Evolutionary conservation across 1,139 yeast species (phyloP).

Genomic region (Suhomyces kunorum): DNA sequence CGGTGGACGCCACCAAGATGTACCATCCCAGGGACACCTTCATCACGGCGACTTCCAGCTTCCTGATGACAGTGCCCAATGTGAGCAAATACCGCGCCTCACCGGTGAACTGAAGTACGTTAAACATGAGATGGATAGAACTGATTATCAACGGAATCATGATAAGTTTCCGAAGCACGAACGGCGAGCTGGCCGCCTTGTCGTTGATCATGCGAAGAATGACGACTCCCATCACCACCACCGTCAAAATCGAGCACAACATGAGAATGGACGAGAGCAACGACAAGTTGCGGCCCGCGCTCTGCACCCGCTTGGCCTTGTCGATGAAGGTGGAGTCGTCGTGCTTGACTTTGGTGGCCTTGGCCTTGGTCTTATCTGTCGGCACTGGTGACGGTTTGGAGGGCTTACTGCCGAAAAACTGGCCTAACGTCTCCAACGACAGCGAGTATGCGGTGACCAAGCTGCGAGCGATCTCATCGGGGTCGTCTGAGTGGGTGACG

Average conservation of each 20-base stretch:
- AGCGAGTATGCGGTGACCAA: conserved; percentile 11
- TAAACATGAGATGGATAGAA: conserved; percentile 4
- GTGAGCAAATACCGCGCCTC: conserved; percentile 5
- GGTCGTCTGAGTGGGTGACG: conserved; percentile 39
- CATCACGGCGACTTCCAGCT: conserved; percentile 3
- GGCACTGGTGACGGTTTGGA: not conserved
- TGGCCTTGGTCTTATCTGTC: not conserved
- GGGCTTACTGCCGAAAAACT: conserved; percentile 1
- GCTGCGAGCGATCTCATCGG: conserved; percentile 28
- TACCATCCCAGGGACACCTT: conserved; percentile 7
- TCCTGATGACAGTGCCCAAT: not conserved
- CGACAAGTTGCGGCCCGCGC: conserved; percentile 5
- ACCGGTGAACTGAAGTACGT: conserved; percentile 5
- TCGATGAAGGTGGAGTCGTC: conserved; percentile 2
- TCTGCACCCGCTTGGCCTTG: conserved; percentile 3
- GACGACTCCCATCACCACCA: conserved; percentile 10
- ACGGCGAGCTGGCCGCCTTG: conserved; percentile 1
- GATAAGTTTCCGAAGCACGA: conserved; percentile 2
- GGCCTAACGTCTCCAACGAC: conserved; percentile 8
- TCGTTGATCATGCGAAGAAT: not conserved
- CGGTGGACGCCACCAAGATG: conserved; percentile 3
- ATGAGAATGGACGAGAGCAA: conserved; percentile 4
- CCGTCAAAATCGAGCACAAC: conserved; percentile 5
- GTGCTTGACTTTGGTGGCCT: not conserved
- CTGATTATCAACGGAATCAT: conserved; percentile 6